Evolutionary conservation across 352 stramenopile species (phyloP), one percentile per base, ranked within the genome.

Genomic region (Pythium phragmitis): DNA sequence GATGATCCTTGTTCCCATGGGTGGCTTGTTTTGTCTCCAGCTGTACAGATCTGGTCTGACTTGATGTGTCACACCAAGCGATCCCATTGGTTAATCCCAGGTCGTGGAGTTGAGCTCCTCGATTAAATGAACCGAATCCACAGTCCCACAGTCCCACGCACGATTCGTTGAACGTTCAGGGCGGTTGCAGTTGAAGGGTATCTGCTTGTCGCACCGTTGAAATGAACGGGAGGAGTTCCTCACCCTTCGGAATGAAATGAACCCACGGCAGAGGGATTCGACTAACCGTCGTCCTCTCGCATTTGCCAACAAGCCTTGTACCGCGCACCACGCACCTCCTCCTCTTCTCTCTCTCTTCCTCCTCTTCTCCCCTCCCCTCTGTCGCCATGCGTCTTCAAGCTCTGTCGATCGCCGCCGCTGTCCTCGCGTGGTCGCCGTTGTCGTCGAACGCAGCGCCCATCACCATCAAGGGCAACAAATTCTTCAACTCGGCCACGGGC

Each of bases 401-500:
- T 34, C 28, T 50, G 16, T 7, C 43, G 16, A 21, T 30, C 3
- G 30, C 52, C 14, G 43, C 28, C 16, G 60, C 51, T 13, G 17
- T 45, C 26, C 26, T 30, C 50, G 49, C 33, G 17, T 34, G 16
- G 16, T 39, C 41, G 7, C 16, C 33, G 7, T 23, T 21, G 16
- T 19, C 46, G 42, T 13, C 50, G 2, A 12, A 67, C 41, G 41
- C 67, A 2, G 30, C 66, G 26, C 67, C 64, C 11, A 68, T 77
- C 41, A 43, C 74, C 28, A 46, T 54, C 45, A 77, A 75, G 48
- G 79, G 79, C 63, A 88, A 85, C 69, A 87, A 86, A 52, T 82
- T 86, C 49, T 91, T 89, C 58, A 62, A 88, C 55, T 76, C 69
- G n/a, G 53, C 63, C 13, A 76, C 68, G 3, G 72, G 73, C n/a